phyloP scores from a whole-genome alignment of 495 filamentous ascomycete genomes.

The Melanomma pulvis-pyrius region DNA sequence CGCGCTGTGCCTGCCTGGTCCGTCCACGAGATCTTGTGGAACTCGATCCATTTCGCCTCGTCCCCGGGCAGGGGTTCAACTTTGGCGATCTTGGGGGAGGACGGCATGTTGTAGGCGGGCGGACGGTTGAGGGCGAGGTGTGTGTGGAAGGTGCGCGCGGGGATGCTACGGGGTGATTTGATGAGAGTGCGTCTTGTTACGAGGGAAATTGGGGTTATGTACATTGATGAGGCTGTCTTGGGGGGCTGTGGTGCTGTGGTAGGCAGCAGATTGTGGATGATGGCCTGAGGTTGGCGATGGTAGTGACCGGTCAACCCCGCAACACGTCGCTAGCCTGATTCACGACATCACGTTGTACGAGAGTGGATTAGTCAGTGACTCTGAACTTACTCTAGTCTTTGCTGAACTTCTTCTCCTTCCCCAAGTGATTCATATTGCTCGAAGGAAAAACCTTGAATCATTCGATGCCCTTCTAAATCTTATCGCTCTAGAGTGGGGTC shows the following conservation, averaged over 20 bases:
- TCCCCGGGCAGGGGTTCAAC: slow-evolving; percentile 49
- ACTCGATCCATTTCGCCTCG: slow-evolving; percentile 56
- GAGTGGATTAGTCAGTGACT: not conserved
- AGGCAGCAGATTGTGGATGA: not conserved
- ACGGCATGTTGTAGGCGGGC: slow-evolving; percentile 6
- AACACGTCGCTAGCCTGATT: not conserved
- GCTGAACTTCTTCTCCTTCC: no score
- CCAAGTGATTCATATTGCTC: no score
- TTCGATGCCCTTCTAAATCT: no score
- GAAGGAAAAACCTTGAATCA: no score
- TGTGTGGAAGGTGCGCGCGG: slow-evolving; percentile 1
- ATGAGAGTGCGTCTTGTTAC: not conserved
- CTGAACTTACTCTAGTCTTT: not conserved
- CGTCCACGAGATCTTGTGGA: slow-evolving; percentile 55
- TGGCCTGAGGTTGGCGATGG: not conserved
- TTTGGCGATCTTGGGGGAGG: slow-evolving; percentile 51
- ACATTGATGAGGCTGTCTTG: not conserved
- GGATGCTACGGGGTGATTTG: not conserved
- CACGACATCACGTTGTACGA: not conserved
- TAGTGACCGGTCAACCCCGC: not conserved
- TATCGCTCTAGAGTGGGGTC: no score
- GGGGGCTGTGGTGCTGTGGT: not conserved
- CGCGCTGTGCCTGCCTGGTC: slow-evolving; percentile 55
- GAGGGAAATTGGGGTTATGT: not conserved
- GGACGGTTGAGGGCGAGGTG: not conserved